phyloP scores from a whole-genome alignment of 2,329 filamentous ascomycete species.

The Teratosphaeria gauchensis region DNA sequence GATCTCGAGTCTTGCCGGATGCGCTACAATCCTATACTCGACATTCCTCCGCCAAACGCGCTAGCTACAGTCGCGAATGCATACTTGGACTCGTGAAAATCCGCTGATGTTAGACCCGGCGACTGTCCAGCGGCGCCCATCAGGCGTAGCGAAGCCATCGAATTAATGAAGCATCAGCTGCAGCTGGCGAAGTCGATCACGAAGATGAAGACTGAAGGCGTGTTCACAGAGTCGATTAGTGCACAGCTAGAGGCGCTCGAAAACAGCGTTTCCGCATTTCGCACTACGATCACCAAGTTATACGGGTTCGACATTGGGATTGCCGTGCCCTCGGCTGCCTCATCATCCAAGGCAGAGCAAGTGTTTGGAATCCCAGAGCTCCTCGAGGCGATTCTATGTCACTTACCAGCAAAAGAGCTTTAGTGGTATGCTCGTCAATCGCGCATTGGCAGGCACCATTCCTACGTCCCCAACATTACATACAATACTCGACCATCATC shows the following conservation, averaged over 20 bases:
- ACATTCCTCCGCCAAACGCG: too few species aligned
- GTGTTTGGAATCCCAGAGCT: background rate
- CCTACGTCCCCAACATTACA: background rate
- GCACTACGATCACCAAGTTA: background rate
- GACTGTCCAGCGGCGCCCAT: too few species aligned
- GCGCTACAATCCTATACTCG: too few species aligned
- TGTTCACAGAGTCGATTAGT: background rate
- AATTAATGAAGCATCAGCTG: background rate
- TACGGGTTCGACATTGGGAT: background rate
- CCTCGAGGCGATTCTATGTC: background rate
- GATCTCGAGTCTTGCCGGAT: too few species aligned
- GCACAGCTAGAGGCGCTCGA: background rate
- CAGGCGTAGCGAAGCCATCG: background rate
- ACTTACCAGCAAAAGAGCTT: background rate
- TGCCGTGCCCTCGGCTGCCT: background rate
- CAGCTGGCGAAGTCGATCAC: background rate
- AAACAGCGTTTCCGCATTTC: background rate
- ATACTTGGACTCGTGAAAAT: background rate
- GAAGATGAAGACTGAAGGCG: background rate
- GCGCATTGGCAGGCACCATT: background rate
- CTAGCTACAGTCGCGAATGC: too few species aligned
- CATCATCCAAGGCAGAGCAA: background rate
- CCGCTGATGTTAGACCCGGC: background rate
- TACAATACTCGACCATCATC: background rate
- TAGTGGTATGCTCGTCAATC: background rate